Conservation (phyloP, 2,329 filamentous ascomycete species). For the Whalleya microplaca region DNA sequence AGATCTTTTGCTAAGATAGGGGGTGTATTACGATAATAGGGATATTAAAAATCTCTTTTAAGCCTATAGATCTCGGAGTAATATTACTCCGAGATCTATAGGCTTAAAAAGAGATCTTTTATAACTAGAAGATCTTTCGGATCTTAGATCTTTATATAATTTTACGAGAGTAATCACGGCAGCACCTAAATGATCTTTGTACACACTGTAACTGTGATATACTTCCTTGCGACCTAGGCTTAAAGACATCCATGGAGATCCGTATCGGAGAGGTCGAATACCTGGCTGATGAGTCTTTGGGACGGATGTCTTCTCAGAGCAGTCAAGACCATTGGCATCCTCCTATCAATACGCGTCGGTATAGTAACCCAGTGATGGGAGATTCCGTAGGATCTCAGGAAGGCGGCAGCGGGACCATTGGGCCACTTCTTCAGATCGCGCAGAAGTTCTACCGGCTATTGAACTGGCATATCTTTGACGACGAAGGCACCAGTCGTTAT, state of each 20-base stretch:
- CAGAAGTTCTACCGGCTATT: constrained; percentile 11
- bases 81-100: no score
- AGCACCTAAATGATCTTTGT: no score
- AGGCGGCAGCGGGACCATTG: constrained; percentile 13
- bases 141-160: no score
- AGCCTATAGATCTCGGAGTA: no score
- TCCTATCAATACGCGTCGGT: constrained; percentile 9
- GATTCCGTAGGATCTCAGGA: constrained; percentile 14
- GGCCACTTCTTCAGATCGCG: constrained; percentile 13
- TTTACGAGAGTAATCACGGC: no score
- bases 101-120: no score
- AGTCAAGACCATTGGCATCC: constrained; percentile 6
- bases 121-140: no score
- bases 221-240: constrained; percentile 1
- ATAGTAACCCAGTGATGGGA: constrained; percentile 13
- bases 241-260: constrained; percentile 8
- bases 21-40: no score
- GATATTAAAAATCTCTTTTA: no score
- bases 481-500: not conserved
- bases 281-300: not conserved
- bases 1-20: no score
- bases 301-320: constrained; percentile 1
- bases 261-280: constrained; percentile 1
- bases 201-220: no score
- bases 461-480: constrained; percentile 22